Conservation (phyloP, 2,329 filamentous ascomycete species). For the Pseudogymnoascus sp. region DNA sequence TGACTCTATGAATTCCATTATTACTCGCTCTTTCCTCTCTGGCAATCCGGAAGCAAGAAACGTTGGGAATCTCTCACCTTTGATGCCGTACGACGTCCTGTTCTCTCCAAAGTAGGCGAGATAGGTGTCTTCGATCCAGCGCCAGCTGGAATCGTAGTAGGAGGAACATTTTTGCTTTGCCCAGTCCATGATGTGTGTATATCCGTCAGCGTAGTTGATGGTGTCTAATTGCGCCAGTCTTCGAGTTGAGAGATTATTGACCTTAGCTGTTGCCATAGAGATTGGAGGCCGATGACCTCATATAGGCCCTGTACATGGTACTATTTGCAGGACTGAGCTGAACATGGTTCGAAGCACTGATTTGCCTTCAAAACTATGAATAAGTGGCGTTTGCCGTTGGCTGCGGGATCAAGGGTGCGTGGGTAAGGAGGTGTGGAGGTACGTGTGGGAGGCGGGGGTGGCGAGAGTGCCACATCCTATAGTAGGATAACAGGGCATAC, state of each 20-base stretch:
- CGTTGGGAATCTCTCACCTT: conserved; percentile 17
- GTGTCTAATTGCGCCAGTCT: neutral
- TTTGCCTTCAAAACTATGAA: neutral
- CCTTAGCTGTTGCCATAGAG: neutral
- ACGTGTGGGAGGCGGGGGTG: neutral
- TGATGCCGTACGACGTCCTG: conserved; percentile 22
- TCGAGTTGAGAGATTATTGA: neutral
- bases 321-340: neutral
- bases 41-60: neutral
- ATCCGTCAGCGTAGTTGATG: neutral
- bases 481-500: neutral
- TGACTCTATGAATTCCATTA: conserved; percentile 16
- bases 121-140: conserved; percentile 27
- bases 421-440: neutral
- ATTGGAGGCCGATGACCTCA: conserved; percentile 2
- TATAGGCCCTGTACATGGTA: neutral
- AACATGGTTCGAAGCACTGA: neutral
- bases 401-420: neutral
- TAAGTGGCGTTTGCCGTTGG: neutral
- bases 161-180: conserved; percentile 6
- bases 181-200: conserved; percentile 8
- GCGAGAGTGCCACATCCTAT: neutral
- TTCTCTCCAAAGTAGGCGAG: conserved; percentile 26
- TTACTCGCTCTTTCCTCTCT: neutral
- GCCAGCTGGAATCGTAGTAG: conserved; percentile 21